Conservation (phyloP, 805 yeast species). For the Millerozyma acaciae region DNA sequence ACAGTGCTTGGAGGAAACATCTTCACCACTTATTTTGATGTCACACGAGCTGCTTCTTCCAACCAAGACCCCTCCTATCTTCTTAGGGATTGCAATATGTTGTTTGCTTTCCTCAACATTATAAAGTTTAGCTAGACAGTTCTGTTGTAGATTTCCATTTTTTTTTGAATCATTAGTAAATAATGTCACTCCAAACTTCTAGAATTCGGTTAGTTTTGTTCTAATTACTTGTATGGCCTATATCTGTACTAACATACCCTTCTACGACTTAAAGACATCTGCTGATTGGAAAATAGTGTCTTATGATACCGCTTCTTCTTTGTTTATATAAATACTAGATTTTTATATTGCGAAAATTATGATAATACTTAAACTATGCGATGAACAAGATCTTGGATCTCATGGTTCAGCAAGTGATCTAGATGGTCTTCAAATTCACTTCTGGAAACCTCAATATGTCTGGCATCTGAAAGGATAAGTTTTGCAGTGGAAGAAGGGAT, state of each 20-base stretch:
- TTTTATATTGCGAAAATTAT: slow-evolving; percentile 22
- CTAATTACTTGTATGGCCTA: not conserved
- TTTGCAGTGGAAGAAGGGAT: slow-evolving; percentile 21
- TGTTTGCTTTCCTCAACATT: slow-evolving; percentile 14
- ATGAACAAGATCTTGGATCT: slow-evolving; percentile 23
- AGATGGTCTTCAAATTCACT: slow-evolving; percentile 14
- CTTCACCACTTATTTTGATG: slow-evolving; percentile 48
- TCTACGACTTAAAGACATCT: too few relatives aligned
- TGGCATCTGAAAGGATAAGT: slow-evolving; percentile 12
- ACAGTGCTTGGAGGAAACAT: slow-evolving; percentile 66
- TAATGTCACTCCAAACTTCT: not conserved
- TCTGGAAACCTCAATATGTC: slow-evolving; percentile 15
- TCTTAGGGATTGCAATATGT: slow-evolving; percentile 18
- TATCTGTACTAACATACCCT: too few relatives aligned
- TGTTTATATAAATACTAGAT: slow-evolving; percentile 19
- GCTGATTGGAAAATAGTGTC: slow-evolving; percentile 1
- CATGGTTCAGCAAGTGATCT: slow-evolving; percentile 12
- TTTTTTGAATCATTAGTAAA: not conserved
- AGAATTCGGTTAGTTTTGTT: slow-evolving; percentile 6
- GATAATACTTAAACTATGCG: slow-evolving; percentile 20
- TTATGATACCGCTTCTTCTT: not conserved
- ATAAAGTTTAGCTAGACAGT: slow-evolving; percentile 20
- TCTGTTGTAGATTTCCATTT: not conserved
- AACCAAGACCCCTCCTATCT: slow-evolving; percentile 22
- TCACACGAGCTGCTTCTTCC: slow-evolving; percentile 65